phyloP scores from a whole-genome alignment of 139 green algal species.

The Deuterostichococcus epilithicus region DNA sequence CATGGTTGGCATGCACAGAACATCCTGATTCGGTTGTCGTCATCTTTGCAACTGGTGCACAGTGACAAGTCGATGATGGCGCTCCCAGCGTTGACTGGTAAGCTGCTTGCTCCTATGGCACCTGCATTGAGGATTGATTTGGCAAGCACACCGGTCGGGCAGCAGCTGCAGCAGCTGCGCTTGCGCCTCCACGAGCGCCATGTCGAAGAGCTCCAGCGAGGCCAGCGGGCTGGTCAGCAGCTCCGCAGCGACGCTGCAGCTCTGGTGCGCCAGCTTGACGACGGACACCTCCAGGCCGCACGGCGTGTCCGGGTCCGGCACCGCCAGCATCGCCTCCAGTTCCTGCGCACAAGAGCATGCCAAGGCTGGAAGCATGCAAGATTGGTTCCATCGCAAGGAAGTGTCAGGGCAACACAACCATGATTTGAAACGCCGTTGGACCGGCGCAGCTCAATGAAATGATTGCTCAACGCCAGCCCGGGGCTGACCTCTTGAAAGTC shows the following conservation, averaged over 20 bases:
- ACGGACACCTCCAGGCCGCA: constrained; percentile 45
- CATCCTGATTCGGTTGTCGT: too few relatives aligned
- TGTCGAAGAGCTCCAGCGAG: constrained; percentile 36
- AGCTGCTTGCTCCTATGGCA: too few relatives aligned
- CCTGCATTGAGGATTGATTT: too few relatives aligned
- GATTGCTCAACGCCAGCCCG: too few relatives aligned
- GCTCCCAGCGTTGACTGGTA: too few relatives aligned
- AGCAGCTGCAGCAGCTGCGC: constrained; percentile 11
- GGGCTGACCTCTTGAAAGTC: neutral
- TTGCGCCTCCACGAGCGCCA: constrained; percentile 38
- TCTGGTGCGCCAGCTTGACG: constrained; percentile 26
- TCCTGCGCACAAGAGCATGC: constrained; percentile 15
- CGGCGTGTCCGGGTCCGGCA: constrained; percentile 27
- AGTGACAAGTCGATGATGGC: too few relatives aligned
- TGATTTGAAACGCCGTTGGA: too few relatives aligned
- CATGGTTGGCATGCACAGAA: neutral
- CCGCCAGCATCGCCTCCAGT: constrained; percentile 26
- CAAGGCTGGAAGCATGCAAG: neutral
- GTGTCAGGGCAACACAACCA: too few relatives aligned
- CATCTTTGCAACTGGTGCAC: too few relatives aligned
- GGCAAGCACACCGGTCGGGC: neutral
- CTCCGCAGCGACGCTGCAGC: constrained; percentile 21
- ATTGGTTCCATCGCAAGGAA: too few relatives aligned
- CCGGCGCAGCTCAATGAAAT: too few relatives aligned
- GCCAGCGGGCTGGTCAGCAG: constrained; percentile 22